Conservation (phyloP, 1,284 basidiomycete species). For the Puccinia hordei region DNA sequence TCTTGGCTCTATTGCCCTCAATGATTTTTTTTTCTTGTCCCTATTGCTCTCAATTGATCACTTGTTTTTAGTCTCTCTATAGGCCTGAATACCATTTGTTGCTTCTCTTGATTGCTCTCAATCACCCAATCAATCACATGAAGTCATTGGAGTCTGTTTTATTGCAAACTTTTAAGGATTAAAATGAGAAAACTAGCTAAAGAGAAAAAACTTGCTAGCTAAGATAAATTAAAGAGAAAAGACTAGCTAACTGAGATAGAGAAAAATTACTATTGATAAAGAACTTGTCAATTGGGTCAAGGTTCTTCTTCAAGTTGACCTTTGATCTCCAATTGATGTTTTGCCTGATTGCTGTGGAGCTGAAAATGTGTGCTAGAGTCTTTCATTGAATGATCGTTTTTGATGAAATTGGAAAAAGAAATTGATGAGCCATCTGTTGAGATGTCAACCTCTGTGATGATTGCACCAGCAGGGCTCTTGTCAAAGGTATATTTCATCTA, state of each 20-base stretch:
- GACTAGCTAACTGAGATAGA: no score
- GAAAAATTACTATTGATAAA: no score
- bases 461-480: not conserved
- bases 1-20: no score
- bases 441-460: not conserved
- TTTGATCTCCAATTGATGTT: constrained; percentile 1
- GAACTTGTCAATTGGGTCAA: not conserved
- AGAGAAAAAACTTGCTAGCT: no score
- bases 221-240: no score
- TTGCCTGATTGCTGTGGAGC: not conserved
- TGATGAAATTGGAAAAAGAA: not conserved
- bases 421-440: not conserved
- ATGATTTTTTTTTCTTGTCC: no score
- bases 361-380: not conserved
- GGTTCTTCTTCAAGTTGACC: not conserved
- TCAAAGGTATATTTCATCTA: not conserved
- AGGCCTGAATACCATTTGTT: no score
- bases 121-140: not conserved
- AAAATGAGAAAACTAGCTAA: no score
- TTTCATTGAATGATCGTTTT: not conserved
- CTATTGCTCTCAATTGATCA: not conserved
- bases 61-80: not conserved
- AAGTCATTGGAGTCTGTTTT: no score
- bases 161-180: no score
- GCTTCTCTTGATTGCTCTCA: not conserved